Conservation (phyloP, 495 filamentous ascomycete species). For the Penicillium goetzii region DNA sequence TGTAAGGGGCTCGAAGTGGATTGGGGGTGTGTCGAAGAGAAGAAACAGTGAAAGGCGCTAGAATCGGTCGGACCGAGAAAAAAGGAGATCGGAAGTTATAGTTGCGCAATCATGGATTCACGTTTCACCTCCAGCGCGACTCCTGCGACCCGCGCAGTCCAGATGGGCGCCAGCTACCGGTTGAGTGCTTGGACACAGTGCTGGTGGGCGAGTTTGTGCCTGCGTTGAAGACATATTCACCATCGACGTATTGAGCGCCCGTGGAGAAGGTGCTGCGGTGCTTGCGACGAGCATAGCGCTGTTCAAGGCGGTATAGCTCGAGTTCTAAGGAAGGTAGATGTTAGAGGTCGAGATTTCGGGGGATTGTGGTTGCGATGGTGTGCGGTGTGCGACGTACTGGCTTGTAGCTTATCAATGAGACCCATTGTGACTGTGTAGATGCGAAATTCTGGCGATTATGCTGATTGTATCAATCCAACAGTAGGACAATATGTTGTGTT, state of each 20-base stretch:
- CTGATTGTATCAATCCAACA: background rate
- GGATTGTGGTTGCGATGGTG: background rate
- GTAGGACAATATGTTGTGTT: background rate
- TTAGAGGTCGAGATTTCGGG: background rate
- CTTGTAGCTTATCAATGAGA: conserved; percentile 60
- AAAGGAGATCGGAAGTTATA: conserved; percentile 2
- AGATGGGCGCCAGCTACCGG: conserved; percentile 45
- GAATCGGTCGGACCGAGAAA: conserved; percentile 3
- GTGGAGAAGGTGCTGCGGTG: conserved; percentile 84
- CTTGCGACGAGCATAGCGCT: conserved; percentile 85
- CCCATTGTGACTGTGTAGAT: conserved; percentile 46
- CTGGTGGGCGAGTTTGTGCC: conserved; percentile 44
- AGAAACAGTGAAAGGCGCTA: background rate
- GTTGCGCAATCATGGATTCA: conserved; percentile 8
- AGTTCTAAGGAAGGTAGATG: conserved; percentile 51
- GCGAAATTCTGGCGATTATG: conserved; percentile 2
- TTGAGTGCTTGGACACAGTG: conserved; percentile 49
- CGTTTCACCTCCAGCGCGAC: conserved; percentile 36
- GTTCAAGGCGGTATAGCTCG: conserved; percentile 90
- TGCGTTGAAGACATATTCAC: conserved; percentile 78
- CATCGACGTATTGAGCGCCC: conserved; percentile 86
- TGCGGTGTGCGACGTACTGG: conserved; percentile 43
- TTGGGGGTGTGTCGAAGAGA: background rate
- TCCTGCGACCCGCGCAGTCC: conserved; percentile 37
- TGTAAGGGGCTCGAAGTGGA: background rate